Evolutionary conservation across 495 filamentous ascomycete genomes (phyloP).

Genomic region (Hypoxylon cercidicola): DNA sequence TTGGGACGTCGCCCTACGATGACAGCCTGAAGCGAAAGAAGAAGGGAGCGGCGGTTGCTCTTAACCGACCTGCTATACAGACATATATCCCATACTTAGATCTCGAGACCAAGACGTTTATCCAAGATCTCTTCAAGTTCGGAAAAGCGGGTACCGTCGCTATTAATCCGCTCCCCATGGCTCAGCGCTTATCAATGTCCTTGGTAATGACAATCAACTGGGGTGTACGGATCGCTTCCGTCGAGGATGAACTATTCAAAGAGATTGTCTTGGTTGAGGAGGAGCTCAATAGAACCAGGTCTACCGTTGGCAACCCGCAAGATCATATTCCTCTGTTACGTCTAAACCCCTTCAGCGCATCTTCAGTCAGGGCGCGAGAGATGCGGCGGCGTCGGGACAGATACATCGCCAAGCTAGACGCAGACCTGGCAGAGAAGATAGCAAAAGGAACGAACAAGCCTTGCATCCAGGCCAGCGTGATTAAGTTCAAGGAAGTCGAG

Average conservation of each 20-base stretch:
- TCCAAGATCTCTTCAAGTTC: constrained; percentile 66
- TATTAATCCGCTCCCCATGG: constrained; percentile 70
- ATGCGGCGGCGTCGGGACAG: constrained; percentile 68
- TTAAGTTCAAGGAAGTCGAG: constrained; percentile 68
- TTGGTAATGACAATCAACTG: constrained; percentile 71
- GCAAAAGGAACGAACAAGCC: constrained; percentile 68
- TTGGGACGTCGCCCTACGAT: constrained; percentile 71
- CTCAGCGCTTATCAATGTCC: constrained; percentile 67
- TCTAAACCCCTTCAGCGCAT: constrained; percentile 65
- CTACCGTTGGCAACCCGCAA: constrained; percentile 70
- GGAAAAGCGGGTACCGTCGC: constrained; percentile 62
- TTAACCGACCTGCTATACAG: constrained; percentile 69
- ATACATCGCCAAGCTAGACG: constrained; percentile 65
- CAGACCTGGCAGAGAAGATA: constrained; percentile 66
- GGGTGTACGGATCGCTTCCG: constrained; percentile 66
- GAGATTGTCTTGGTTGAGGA: constrained; percentile 74
- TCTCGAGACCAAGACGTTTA: constrained; percentile 67
- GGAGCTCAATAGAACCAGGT: constrained; percentile 66
- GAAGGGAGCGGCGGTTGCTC: constrained; percentile 70
- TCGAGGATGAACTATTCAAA: constrained; percentile 67
- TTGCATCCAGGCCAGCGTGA: constrained; percentile 73
- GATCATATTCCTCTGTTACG: constrained; percentile 72
- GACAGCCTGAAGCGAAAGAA: constrained; percentile 70
- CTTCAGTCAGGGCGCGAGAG: constrained; percentile 62
- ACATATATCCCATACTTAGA: constrained; percentile 71